Conservation (phyloP, 257 asterid genomes). For the Penstemon newberryi region DNA sequence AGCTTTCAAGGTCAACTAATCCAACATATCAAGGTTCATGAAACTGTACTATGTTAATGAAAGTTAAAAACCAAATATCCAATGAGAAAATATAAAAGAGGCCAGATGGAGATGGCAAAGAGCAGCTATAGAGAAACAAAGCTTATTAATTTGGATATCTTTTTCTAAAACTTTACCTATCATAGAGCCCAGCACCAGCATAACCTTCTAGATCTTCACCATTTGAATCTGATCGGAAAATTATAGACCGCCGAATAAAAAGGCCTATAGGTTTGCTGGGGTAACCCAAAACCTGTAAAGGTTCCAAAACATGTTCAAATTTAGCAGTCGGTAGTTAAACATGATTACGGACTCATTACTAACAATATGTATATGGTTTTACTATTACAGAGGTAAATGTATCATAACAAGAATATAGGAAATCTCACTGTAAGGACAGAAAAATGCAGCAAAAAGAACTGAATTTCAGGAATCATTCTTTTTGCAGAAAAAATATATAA, state of each 20-base stretch:
- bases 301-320: conserved; percentile 19
- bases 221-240: conserved; percentile 97
- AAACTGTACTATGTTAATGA: no score
- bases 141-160: conserved; percentile 2
- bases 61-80: no score
- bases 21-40: no score
- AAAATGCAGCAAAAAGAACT: conserved; percentile 1
- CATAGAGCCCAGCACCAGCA: conserved; percentile 99
- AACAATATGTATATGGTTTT: conserved; percentile 9
- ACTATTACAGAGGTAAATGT: conserved; percentile 12
- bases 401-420: conserved; percentile 3
- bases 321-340: conserved; percentile 15
- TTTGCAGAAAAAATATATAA: background rate
- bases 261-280: conserved; percentile 99
- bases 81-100: no score
- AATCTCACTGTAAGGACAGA: background rate
- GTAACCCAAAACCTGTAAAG: conserved; percentile 83
- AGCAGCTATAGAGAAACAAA: background rate
- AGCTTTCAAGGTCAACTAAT: no score
- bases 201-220: conserved; percentile 99
- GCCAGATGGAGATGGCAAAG: no score
- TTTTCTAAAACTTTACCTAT: conserved; percentile 56
- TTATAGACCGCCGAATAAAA: conserved; percentile 71
- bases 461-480: background rate
- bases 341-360: conserved; percentile 3